phyloP scores from a whole-genome alignment of 257 asterid species.

The Sherardia arvensis region DNA sequence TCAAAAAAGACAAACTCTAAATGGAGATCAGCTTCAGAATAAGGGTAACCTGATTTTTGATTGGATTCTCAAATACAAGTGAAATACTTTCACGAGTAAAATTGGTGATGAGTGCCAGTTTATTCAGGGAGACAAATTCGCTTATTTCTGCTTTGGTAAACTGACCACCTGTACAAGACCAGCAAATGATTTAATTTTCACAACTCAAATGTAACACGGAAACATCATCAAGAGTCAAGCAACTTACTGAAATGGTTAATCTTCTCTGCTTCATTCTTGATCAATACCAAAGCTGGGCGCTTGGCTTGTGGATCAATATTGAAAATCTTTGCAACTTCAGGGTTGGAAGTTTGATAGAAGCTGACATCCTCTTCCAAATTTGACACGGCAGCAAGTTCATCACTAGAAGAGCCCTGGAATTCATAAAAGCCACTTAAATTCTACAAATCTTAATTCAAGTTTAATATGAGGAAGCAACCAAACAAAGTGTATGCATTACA shows the following conservation, averaged over 20 bases:
- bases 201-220: neutral
- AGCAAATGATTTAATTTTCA: neutral
- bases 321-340: slow-evolving; percentile 75
- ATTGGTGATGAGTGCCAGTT: slow-evolving; percentile 70
- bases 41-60: slow-evolving; percentile 71
- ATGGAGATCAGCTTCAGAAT: slow-evolving; percentile 4
- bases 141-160: slow-evolving; percentile 72
- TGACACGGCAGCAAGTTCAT: slow-evolving; percentile 73
- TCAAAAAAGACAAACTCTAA: neutral
- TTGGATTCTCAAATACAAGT: slow-evolving; percentile 76
- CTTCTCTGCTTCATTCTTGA: slow-evolving; percentile 81
- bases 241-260: slow-evolving; percentile 62
- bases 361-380: slow-evolving; percentile 72
- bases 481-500: neutral
- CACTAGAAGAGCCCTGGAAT: slow-evolving; percentile 63
- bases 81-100: slow-evolving; percentile 72
- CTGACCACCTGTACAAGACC: slow-evolving; percentile 43
- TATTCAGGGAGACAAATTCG: slow-evolving; percentile 70
- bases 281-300: slow-evolving; percentile 77
- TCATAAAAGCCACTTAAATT: neutral
- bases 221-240: slow-evolving; percentile 2
- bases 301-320: slow-evolving; percentile 60
- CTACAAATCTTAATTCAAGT: neutral
- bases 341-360: slow-evolving; percentile 71
- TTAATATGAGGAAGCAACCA: neutral